Base-by-base conservation (phyloP, 2,329 filamentous ascomycete species). In the Fusarium subglutinans region DNA sequence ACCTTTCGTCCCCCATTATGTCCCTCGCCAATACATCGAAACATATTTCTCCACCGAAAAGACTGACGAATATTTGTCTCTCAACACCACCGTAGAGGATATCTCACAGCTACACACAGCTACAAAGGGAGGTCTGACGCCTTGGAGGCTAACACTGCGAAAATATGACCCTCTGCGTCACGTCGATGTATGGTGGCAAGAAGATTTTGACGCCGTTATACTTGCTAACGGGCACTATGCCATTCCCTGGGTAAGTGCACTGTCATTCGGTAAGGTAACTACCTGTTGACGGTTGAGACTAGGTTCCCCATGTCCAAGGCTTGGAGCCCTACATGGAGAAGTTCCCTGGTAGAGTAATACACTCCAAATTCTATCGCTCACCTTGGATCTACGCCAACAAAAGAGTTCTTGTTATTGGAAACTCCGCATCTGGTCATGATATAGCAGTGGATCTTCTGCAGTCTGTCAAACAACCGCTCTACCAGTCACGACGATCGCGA, bases 11-110 rank as follows among this genome's bases (percentile, higher is more conserved):
- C 88, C 88, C 0, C 88, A 90, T 73, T 83, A 86, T 68, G 79
- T 90, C 1, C 86, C 89, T 0, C 84, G 85, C 6, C 87, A 89
- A 72, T 90, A 90, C 63, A 83, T 90, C 6, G 85, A 89, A 63
- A 85, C 84, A 38, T 90, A 90, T 70, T 88, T 90, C 70, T 85
- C 88, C 0, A 66, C 77, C 1, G 87, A 90, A 68, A 80, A 82
- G 47, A 83, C 83, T 0, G 88, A 90, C 68, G 59, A 73, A 0
- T 78, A 85, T 5, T 77, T 90, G 0, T 82, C 82, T 0, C 80
- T 90, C 18, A 86, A 86, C 41, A 89, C 87, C 1, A 88, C 88
- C 0, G 84, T 89, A 3, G 85, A 89, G 73, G 85, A 88, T 54
- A 73, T 89, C 1, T 81, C 83, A 1, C 80, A 76, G 18, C 69